Base-by-base conservation (phyloP, 2,329 filamentous ascomycete genomes). In the Verticillium tricorpus region DNA sequence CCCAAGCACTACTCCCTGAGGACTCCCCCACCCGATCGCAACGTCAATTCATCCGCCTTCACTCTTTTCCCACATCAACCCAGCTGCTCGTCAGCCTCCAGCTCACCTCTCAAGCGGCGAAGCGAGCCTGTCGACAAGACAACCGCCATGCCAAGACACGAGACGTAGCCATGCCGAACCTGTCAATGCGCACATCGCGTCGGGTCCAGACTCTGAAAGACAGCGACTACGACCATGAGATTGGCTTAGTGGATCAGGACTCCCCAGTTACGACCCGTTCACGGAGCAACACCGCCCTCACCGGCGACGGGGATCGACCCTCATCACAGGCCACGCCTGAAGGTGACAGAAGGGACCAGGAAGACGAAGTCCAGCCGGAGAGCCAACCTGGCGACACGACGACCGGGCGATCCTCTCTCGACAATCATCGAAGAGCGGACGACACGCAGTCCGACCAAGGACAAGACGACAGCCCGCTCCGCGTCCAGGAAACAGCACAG, bases 201-300 rank as follows among this genome's bases (percentile, higher is more conserved):
- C 85, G 86, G 69, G 82, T 78, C 40, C 71, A 78, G 59, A 77
- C 78, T 61, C 77, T 87, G 62, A 81, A 82, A 72, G 85, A 87
- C 66, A 78, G 76, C 71, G 85, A 89, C 67, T 89, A 88, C 70
- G 87, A 89, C 69, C 89, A 91, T 74, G 87, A 88, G 72, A 93
- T 93, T 70, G 76, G 72, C 67, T 84, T 93, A 40, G 79, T 91
- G 67, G 88, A 92, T 72, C 77, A 80, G 61, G 78, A 79, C 9
- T 50, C 40, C 8, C n/a, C 40, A 1, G 5, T 3, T 8, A 69
- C 65, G 71, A 64, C 40, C 11, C 37, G 32, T 58, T 40, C 63
- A 11, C 55, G 60, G n/a, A 65, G 63, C 19, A 50, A 50, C 8
- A 39, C 52, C 28, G 62, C 62, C 19, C 56, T 57, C 31, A 31